These are phyloP conservation scores for Pyrus communis DNA, from an alignment of 306 rosid species.

Conservation along the genomic window DNA sequence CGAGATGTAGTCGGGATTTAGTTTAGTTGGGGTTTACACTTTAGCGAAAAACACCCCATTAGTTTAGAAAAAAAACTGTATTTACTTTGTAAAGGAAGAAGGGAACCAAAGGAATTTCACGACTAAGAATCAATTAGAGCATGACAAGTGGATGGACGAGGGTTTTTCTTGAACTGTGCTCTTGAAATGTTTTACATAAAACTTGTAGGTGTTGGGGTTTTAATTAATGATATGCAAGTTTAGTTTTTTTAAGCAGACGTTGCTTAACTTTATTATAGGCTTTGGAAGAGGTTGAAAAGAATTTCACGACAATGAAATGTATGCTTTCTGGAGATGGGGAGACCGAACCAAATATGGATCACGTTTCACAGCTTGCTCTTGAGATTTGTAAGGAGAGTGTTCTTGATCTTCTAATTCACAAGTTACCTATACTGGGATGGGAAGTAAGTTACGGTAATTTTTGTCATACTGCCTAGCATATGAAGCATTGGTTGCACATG, in stretches of 20 bases:
- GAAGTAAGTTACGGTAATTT: conserved; percentile 61
- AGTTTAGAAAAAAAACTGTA: no score
- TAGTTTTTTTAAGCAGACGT: neutral
- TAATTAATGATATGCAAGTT: no score
- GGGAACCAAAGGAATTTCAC: no score
- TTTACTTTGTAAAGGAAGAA: no score
- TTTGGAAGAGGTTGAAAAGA: conserved; percentile 90
- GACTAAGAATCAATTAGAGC: no score
- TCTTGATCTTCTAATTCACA: conserved; percentile 65
- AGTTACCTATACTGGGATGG: conserved; percentile 81
- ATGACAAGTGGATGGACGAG: no score
- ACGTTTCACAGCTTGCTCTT: conserved; percentile 59
- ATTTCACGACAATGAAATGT: conserved; percentile 66
- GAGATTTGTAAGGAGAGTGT: conserved; percentile 87
- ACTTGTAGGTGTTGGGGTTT: no score
- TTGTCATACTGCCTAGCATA: neutral
- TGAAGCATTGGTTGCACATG: conserved; percentile 18
- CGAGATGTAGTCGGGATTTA: no score
- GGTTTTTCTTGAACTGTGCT: no score
- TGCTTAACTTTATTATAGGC: conserved; percentile 43
- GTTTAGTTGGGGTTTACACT: no score
- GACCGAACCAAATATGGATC: conserved; percentile 73
- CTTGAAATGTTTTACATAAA: no score
- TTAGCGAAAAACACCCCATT: no score
- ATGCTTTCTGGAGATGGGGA: conserved; percentile 89